These are phyloP conservation scores for Erodium texanum DNA, from an alignment of 441 rosid species.

Conservation along the genomic window DNA sequence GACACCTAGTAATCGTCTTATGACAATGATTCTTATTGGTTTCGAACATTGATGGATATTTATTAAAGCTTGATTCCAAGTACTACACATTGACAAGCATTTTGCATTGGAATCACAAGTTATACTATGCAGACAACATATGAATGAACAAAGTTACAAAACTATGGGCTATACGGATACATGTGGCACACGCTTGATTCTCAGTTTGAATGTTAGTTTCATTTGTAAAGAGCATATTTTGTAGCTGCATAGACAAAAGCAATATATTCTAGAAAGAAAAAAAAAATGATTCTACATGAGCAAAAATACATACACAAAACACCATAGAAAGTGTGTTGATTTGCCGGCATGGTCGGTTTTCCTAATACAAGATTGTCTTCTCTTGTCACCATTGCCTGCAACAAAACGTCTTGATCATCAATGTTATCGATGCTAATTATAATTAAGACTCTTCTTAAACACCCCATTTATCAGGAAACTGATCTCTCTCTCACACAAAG, in stretches of 20 bases:
- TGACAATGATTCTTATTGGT: too few relatives aligned
- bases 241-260: not conserved
- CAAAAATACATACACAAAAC: not conserved
- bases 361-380: not conserved
- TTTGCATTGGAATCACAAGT: not conserved
- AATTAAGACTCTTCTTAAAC: not conserved
- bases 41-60: too few relatives aligned
- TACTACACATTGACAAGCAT: not conserved
- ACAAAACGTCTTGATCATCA: not conserved
- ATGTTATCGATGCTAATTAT: not conserved
- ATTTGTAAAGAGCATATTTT: not conserved
- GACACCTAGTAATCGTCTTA: too few relatives aligned
- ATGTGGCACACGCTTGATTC: not conserved
- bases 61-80: too few relatives aligned
- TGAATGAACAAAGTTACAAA: not conserved
- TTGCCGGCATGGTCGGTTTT: not conserved
- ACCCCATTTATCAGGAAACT: not conserved
- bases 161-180: not conserved
- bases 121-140: not conserved
- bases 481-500: not conserved
- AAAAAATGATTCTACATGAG: not conserved
- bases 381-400: not conserved
- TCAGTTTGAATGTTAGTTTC: not conserved
- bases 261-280: not conserved
- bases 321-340: not conserved